phyloP scores from a whole-genome alignment of 2,329 filamentous ascomycete species.

The Chrysoporthe austroafricana region DNA sequence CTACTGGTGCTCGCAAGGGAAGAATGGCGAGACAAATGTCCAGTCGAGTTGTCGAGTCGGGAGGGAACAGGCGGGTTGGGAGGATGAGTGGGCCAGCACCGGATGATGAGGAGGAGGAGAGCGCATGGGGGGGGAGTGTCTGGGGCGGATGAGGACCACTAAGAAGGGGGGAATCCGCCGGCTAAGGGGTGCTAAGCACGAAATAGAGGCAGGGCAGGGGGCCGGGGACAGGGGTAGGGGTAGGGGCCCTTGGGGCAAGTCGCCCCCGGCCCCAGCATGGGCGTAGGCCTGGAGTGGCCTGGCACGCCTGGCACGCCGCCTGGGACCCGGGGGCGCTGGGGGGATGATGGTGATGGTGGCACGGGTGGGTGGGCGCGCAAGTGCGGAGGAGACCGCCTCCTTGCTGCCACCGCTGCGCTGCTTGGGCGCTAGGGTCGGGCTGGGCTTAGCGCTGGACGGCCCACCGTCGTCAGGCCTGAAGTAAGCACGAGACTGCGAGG shows the following conservation, averaged over 20 bases:
- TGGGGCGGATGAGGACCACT: slow-evolving; percentile 14
- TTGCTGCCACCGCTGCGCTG: neutral
- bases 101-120: slow-evolving; percentile 28
- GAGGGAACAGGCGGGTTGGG: slow-evolving; percentile 8
- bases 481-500: neutral
- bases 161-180: neutral
- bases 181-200: neutral
- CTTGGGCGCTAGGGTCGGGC: slow-evolving; percentile 1
- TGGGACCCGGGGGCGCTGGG: too few species aligned
- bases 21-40: slow-evolving; percentile 11
- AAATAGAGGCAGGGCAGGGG: slow-evolving; percentile 2
- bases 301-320: neutral
- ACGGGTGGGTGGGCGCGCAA: slow-evolving; percentile 5
- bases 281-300: slow-evolving; percentile 12
- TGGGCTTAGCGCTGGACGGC: neutral
- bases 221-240: slow-evolving; percentile 7
- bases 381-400: slow-evolving; percentile 10
- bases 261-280: slow-evolving; percentile 9
- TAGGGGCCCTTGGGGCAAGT: neutral
- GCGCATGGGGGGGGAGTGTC: slow-evolving; percentile 19
- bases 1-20: slow-evolving; percentile 6
- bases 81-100: slow-evolving; percentile 21
- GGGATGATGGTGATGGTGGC: neutral
- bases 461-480: neutral
- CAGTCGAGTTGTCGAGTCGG: slow-evolving; percentile 18